phyloP scores from a whole-genome alignment of 345 rosid genomes.

The Isatis tinctoria region DNA sequence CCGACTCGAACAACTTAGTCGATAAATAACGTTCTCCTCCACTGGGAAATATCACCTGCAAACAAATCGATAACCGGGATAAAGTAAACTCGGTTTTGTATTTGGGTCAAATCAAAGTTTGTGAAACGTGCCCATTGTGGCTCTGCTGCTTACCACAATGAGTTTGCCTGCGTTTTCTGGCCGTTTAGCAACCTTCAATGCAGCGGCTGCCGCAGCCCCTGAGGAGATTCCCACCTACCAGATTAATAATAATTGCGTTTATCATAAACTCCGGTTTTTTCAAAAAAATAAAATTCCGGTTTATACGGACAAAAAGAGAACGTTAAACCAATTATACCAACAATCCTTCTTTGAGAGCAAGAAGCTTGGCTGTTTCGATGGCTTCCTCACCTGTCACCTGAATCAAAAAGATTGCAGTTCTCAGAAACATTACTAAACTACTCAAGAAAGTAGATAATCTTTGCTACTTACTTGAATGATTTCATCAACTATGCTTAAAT shows the following conservation, averaged over 20 bases:
- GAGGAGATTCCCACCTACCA: conserved; percentile 67
- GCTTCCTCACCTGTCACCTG: conserved; percentile 52
- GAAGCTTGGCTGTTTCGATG: conserved; percentile 46
- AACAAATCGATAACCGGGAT: not conserved
- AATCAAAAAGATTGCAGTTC: not conserved
- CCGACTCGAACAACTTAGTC: conserved; percentile 47
- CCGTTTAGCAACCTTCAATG: conserved; percentile 50
- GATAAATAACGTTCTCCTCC: conserved; percentile 74
- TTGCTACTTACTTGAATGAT: conserved; percentile 57
- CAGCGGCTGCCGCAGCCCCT: conserved; percentile 63
- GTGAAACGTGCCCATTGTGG: not conserved
- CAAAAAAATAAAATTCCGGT: not conserved
- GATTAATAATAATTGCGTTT: not conserved
- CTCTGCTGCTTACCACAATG: conserved; percentile 31
- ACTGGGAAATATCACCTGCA: conserved; percentile 68
- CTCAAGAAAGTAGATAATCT: not conserved
- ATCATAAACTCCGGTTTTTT: not conserved
- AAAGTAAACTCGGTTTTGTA: not conserved
- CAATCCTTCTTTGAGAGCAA: conserved; percentile 57
- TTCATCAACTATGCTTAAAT: conserved; percentile 60
- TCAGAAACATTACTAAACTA: not conserved
- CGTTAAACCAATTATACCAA: conserved; percentile 29
- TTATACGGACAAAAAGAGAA: not conserved
- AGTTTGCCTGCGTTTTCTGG: conserved; percentile 63
- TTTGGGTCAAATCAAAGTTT: not conserved